Evolutionary conservation across 345 rosid species (phyloP), one percentile per base, ranked within the genome.

Genomic region (Populus ilicifolia): DNA sequence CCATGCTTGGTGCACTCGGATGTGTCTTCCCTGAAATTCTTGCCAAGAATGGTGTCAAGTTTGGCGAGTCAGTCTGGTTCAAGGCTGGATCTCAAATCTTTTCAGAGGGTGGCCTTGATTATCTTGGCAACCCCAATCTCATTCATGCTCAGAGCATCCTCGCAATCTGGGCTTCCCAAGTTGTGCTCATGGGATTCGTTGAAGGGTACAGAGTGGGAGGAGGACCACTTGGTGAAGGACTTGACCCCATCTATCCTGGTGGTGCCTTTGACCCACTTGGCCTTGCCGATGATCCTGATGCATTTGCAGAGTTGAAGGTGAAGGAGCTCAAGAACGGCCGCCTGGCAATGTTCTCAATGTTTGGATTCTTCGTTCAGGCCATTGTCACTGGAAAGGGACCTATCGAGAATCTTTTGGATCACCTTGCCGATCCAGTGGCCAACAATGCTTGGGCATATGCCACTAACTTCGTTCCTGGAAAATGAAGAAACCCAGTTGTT

Each of bases 371-470:
- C 48, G 94, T 92, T 71, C 98, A 93, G 86, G 97, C 98, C 25
- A 94, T 93, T 83, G 98, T 93, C 44, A 95, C 96, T 1, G 98
- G 99, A 77, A 93, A 93, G 85, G 99, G 97, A 56, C 99, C 99
- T 1, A 81, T 95, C 16, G 96, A 95, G 93, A 95, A 95, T 89
- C 88, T 95, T 30, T 83, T 2, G 18, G 99, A 95, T 84, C 99
- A 95, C 41, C 1, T 94, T 74, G 99, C 99, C 5, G 98, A 93
- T 82, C 99, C 98, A 0, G 91, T 85, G 5, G 84, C 92, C 80
- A 93, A 95, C 98, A 95, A 91, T 50, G 99, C 99, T 2, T 95
- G 99, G 98, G 94, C 98, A 69, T 92, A 79, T 67, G 98, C 98
- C 80, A 93, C 98, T n/a, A 93, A 93, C 96, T 93, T 95, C 64